phyloP scores from a whole-genome alignment of 805 yeast genomes.

The Candida vaughaniae region DNA sequence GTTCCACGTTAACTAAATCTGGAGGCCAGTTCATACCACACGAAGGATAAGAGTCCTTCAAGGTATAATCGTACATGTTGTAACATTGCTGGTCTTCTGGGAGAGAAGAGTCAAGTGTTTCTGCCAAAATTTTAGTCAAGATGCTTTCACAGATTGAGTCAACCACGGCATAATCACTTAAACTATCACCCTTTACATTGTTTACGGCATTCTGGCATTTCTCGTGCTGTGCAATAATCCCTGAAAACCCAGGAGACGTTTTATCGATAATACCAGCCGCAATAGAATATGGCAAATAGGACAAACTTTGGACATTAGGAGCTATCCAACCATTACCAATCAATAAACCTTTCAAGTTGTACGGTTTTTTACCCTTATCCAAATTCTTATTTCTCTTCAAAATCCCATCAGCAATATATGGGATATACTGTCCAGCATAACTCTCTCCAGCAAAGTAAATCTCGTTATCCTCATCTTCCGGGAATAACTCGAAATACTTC shows the following conservation, averaged over 20 bases:
- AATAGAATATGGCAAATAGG: slow-evolving; percentile 71
- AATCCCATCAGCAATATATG: slow-evolving; percentile 73
- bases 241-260: slow-evolving; percentile 37
- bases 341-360: slow-evolving; percentile 61
- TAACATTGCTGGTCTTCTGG: slow-evolving; percentile 53
- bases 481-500: slow-evolving; percentile 67
- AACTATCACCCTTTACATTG: slow-evolving; percentile 16
- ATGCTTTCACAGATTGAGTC: slow-evolving; percentile 48
- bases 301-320: slow-evolving; percentile 79
- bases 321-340: slow-evolving; percentile 96
- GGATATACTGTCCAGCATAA: slow-evolving; percentile 96
- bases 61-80: slow-evolving; percentile 80
- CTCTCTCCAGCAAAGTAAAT: slow-evolving; percentile 90
- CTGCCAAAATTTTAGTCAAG: slow-evolving; percentile 35
- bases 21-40: slow-evolving; percentile 96
- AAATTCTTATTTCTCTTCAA: slow-evolving; percentile 41
- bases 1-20: slow-evolving; percentile 47
- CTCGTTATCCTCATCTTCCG: slow-evolving; percentile 63
- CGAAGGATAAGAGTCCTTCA: slow-evolving; percentile 71
- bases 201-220: slow-evolving; percentile 57
- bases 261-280: slow-evolving; percentile 54
- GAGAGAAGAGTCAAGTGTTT: slow-evolving; percentile 24
- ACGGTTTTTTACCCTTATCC: slow-evolving; percentile 17
- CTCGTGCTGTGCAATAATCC: slow-evolving; percentile 51
- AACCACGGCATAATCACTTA: slow-evolving; percentile 22